A percentile compares a stretch with the other conserved stretches of the same genome.
Conservation (phyloP, 1,284 basidiomycete genomes). For the Anthracocystis setariae region DNA sequence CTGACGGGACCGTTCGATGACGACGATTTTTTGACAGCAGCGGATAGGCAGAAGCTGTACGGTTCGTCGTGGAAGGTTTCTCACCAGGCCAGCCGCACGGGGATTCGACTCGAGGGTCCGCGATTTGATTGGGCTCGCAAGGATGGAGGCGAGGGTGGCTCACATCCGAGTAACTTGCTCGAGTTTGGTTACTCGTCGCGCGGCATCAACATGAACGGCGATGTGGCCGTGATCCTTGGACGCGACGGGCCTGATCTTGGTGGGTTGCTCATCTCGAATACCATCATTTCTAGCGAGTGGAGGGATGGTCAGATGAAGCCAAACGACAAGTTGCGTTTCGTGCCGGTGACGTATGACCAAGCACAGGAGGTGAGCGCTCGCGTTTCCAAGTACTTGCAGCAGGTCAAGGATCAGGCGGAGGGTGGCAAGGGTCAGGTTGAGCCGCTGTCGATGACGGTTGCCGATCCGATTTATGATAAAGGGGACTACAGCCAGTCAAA, state of each 20-base stretch:
- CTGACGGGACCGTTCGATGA: slow-evolving; percentile 77
- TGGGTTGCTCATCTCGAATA: slow-evolving; percentile 69
- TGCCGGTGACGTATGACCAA: slow-evolving; percentile 70
- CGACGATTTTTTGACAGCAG: slow-evolving; percentile 72
- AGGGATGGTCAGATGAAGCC: slow-evolving; percentile 75
- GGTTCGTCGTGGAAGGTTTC: slow-evolving; percentile 20
- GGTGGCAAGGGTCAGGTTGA: slow-evolving; percentile 2
- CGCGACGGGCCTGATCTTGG: slow-evolving; percentile 74
- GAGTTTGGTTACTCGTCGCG: slow-evolving; percentile 77
- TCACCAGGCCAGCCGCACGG: slow-evolving; percentile 65
- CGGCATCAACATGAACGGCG: slow-evolving; percentile 75
- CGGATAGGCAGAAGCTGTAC: slow-evolving; percentile 40
- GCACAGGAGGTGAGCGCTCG: slow-evolving; percentile 64
- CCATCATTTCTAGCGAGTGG: slow-evolving; percentile 72
- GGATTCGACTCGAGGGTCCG: slow-evolving; percentile 65
- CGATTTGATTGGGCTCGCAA: slow-evolving; percentile 72
- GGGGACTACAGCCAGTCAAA: slow-evolving; percentile 11
- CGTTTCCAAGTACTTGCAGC: slow-evolving; percentile 7
- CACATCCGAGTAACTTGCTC: slow-evolving; percentile 78
- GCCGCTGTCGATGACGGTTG: slow-evolving; percentile 11
- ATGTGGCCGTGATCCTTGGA: slow-evolving; percentile 77
- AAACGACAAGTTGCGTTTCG: slow-evolving; percentile 72
- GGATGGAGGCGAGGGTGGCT: slow-evolving; percentile 77
- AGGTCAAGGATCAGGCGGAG: slow-evolving; percentile 1
- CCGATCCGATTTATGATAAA: background rate